Base-by-base conservation (phyloP, 306 rosid genomes). In the Begonia masoniana region DNA sequence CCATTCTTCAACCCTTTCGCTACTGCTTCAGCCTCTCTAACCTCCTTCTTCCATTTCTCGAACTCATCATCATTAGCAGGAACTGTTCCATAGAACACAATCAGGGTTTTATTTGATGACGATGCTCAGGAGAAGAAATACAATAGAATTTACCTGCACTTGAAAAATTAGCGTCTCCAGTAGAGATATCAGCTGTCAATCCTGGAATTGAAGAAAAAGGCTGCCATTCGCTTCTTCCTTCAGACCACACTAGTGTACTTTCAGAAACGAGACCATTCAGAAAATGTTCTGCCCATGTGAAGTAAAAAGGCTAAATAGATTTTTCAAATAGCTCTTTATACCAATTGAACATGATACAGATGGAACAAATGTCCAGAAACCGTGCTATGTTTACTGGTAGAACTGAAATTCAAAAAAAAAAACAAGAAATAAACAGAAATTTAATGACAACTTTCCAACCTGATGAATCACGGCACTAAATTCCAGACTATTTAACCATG, bases 181-280 rank as follows among this genome's bases (percentile, higher is more conserved):
- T 75, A 23, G 70, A 58, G 59, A 79, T 60, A 56, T 58, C 59
- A n/a, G 71, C 13, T 76, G 76, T 64, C 57, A 81, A 57, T 13
- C 72, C 77, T 56, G 93, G 65, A 64, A 92, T 75, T n/a, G 81
- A 73, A 59, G 84, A 86, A 45, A 92, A 60, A 14, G 88, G 76
- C 74, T 74, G 93, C 99, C 96, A 92, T 52, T 76, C 80, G 47
- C 52, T 77, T 76, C 85, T 78, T 74, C 99, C 99, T 73, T 92
- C 93, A 35, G 87, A 76, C 99, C 99, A 92, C 43, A 70, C 76
- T 35, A 81, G 71, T 3, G 95, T 79, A 36, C 72, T 66, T 56
- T 75, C 76, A 10, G 71, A 68, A 47, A 92, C 82, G 55, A 77
- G 86, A 14, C 99, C 96, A 56, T 79, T 86, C 51, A 62, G 67